Evolutionary conservation across 768 basidiomycete genomes (phyloP).

Genomic region (Phallus indusiatus): DNA sequence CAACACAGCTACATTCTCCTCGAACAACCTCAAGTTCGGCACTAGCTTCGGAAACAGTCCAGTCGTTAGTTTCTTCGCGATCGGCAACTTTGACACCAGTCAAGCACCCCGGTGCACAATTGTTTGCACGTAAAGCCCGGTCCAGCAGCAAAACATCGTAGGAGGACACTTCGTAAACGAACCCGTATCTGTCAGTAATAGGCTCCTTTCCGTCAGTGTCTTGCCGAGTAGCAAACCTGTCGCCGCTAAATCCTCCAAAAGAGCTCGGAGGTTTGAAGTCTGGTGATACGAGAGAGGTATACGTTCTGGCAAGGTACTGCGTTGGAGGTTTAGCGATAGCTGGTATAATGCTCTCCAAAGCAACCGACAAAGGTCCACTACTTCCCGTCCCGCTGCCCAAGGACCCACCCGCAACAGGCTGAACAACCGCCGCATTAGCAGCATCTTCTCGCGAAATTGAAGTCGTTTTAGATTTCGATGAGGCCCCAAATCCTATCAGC

Average conservation of each 20-base stretch:
- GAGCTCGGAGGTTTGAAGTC: constrained; percentile 65
- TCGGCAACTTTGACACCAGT: constrained; percentile 87
- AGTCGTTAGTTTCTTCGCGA: constrained; percentile 66
- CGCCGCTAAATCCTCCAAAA: constrained; percentile 24
- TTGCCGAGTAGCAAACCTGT: constrained; percentile 41
- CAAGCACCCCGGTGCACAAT: constrained; percentile 72
- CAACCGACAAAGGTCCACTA: constrained; percentile 15
- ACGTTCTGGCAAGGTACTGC: constrained; percentile 67
- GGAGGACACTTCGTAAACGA: constrained; percentile 78
- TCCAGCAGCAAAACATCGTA: constrained; percentile 74
- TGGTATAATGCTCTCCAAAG: constrained; percentile 68
- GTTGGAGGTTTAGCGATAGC: constrained; percentile 74
- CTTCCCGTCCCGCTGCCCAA: constrained; percentile 18
- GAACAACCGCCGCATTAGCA: neutral
- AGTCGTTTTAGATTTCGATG: constrained; percentile 2
- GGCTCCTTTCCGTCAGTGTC: constrained; percentile 45
- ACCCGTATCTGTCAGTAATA: constrained; percentile 82
- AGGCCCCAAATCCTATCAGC: constrained; percentile 1
- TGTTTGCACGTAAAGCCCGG: constrained; percentile 61
- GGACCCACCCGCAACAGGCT: neutral
- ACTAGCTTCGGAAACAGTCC: constrained; percentile 45
- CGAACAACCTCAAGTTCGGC: constrained; percentile 37
- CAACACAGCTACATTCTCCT: constrained; percentile 30
- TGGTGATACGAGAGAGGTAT: constrained; percentile 61
- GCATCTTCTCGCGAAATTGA: neutral